phyloP scores from a whole-genome alignment of 257 asterid genomes.

The Echites panduratus region DNA sequence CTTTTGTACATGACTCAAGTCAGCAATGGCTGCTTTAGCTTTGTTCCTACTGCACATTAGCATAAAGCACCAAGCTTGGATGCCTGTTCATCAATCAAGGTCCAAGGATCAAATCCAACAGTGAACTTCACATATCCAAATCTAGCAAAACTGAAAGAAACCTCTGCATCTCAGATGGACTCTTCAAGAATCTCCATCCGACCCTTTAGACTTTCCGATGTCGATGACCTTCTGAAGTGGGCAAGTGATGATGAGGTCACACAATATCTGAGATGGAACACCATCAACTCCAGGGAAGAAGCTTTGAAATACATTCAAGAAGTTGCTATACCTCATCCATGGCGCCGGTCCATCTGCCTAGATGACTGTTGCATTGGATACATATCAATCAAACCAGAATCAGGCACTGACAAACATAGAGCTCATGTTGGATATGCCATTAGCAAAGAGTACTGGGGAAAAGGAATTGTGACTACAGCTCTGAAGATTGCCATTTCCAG shows the following conservation, averaged over 20 bases:
- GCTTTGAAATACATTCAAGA: slow-evolving; percentile 44
- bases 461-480: slow-evolving; percentile 49
- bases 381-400: slow-evolving; percentile 50
- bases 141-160: neutral
- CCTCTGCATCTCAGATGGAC: slow-evolving; percentile 27
- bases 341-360: slow-evolving; percentile 59
- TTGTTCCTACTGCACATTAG: neutral
- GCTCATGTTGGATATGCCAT: slow-evolving; percentile 58
- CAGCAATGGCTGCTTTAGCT: too few species aligned
- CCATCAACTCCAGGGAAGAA: slow-evolving; percentile 42
- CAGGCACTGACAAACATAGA: slow-evolving; percentile 44
- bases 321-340: slow-evolving; percentile 64
- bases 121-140: neutral
- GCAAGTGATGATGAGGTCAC: slow-evolving; percentile 56
- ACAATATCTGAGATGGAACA: slow-evolving; percentile 48
- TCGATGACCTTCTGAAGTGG: slow-evolving; percentile 54
- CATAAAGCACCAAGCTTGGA: neutral
- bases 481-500: slow-evolving; percentile 38
- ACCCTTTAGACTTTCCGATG: slow-evolving; percentile 51
- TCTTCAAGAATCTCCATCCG: slow-evolving; percentile 43
- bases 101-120: neutral
- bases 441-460: slow-evolving; percentile 49
- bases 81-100: neutral
- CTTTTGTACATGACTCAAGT: neutral
- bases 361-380: slow-evolving; percentile 51